phyloP scores from a whole-genome alignment of 805 yeast genomes.

The Suhomyces faveliae region DNA sequence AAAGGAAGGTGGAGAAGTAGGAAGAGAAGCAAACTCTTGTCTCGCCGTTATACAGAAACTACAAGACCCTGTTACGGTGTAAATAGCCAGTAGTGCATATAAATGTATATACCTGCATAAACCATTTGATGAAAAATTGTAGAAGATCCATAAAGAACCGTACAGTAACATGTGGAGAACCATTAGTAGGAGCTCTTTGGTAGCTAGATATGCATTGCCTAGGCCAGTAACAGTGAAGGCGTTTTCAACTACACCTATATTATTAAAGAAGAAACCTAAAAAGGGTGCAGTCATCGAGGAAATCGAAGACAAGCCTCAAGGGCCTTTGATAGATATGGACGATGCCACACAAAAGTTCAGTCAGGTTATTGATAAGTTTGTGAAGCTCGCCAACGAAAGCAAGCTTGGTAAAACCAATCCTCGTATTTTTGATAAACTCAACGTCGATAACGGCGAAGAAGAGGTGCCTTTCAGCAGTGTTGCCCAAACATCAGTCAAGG shows the following conservation, averaged over 20 bases:
- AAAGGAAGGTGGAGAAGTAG: slow-evolving; percentile 74
- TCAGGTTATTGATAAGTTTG: slow-evolving; percentile 49
- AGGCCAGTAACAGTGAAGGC: not conserved
- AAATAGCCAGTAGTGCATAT: not conserved
- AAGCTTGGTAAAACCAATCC: slow-evolving; percentile 73
- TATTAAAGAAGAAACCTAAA: slow-evolving; percentile 1
- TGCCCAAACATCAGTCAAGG: slow-evolving; percentile 71
- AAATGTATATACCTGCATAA: not conserved
- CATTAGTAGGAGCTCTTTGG: not conserved
- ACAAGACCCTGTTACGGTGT: not conserved
- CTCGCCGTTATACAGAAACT: slow-evolving; percentile 13
- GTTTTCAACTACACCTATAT: not conserved
- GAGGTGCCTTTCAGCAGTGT: slow-evolving; percentile 53
- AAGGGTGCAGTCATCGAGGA: slow-evolving; percentile 2
- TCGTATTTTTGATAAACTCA: slow-evolving; percentile 58
- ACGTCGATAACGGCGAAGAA: slow-evolving; percentile 48
- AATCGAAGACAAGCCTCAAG: slow-evolving; percentile 9
- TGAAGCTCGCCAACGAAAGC: slow-evolving; percentile 56
- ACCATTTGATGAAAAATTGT: not conserved
- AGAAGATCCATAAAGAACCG: not conserved
- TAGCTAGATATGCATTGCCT: not conserved
- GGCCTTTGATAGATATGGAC: slow-evolving; percentile 28
- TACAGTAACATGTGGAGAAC: not conserved
- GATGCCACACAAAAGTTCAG: slow-evolving; percentile 46
- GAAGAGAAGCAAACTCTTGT: slow-evolving; percentile 45